Percentiles rank a stretch among this genome's conserved stretches.
Evolutionary conservation across 805 yeast genomes (phyloP).

Genomic region (Candida manassasensis): DNA sequence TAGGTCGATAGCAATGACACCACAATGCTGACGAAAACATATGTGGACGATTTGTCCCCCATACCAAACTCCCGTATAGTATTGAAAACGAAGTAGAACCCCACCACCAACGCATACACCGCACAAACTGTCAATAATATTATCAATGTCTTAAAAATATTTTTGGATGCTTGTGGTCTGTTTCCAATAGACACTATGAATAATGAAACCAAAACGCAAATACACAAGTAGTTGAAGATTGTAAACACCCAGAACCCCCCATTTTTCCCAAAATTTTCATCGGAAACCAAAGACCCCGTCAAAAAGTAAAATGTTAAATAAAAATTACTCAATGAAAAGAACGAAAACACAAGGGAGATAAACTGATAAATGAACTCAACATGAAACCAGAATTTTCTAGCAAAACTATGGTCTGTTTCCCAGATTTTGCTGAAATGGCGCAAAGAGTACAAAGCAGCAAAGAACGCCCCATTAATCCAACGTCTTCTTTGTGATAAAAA

Average conservation of each 20-base stretch:
- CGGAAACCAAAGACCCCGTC: slow-evolving; percentile 69
- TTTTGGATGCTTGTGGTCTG: slow-evolving; percentile 93
- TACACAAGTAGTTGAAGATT: slow-evolving; percentile 77
- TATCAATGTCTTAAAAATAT: slow-evolving; percentile 69
- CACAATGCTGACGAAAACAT: slow-evolving; percentile 68
- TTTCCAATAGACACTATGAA: slow-evolving; percentile 94
- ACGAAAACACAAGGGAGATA: slow-evolving; percentile 73
- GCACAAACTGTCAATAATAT: slow-evolving; percentile 74
- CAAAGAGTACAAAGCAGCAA: slow-evolving; percentile 86
- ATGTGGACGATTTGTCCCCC: slow-evolving; percentile 35
- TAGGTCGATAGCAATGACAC: slow-evolving; percentile 86
- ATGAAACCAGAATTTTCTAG: slow-evolving; percentile 66
- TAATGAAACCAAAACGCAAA: slow-evolving; percentile 80
- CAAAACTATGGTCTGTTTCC: slow-evolving; percentile 67
- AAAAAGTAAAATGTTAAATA: slow-evolving; percentile 88
- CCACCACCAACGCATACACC: slow-evolving; percentile 73
- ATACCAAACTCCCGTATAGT: slow-evolving; percentile 42
- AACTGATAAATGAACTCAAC: slow-evolving; percentile 83
- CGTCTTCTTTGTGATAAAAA: slow-evolving; percentile 88
- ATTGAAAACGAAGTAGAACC: slow-evolving; percentile 69
- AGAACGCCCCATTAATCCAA: slow-evolving; percentile 96
- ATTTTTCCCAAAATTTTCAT: slow-evolving; percentile 45
- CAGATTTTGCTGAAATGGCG: slow-evolving; percentile 74
- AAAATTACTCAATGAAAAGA: slow-evolving; percentile 90
- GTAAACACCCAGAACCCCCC: slow-evolving; percentile 86